Evolutionary conservation across 106 monocot species (phyloP).

Genomic region (Chionographis japonica): DNA sequence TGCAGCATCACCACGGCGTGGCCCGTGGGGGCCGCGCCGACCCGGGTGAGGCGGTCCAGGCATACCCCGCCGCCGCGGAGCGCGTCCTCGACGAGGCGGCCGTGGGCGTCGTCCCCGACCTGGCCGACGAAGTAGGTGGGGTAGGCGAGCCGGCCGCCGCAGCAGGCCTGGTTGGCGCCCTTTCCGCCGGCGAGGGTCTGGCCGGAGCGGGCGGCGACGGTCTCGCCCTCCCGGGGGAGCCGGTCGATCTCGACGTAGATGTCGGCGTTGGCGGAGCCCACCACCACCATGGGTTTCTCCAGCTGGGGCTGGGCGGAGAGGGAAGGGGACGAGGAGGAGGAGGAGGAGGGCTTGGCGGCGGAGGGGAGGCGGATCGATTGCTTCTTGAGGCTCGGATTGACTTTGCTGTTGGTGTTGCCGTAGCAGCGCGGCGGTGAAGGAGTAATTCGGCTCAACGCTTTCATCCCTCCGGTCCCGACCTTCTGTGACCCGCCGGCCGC

Average conservation of each 20-base stretch:
- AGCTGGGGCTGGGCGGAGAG: conserved; percentile 3
- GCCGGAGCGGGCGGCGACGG: conserved; percentile 57
- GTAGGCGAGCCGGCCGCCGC: conserved; percentile 64
- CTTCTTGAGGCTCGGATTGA: background rate
- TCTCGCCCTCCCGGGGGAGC: conserved; percentile 69
- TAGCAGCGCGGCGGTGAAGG: background rate
- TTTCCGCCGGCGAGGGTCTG: conserved; percentile 87
- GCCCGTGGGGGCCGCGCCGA: conserved; percentile 57
- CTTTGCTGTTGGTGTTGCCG: background rate
- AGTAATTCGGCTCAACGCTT: background rate
- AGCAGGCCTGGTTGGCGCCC: conserved; percentile 99
- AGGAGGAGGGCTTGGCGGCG: background rate
- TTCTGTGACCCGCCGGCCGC: no score
- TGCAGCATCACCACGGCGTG: conserved; percentile 93
- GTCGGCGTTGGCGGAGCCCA: conserved; percentile 99
- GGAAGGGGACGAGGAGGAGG: conserved; percentile 7
- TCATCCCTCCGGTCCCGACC: no score
- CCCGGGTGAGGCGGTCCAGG: conserved; percentile 38
- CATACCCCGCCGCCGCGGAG: conserved; percentile 45
- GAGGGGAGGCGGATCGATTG: background rate
- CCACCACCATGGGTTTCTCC: conserved; percentile 60
- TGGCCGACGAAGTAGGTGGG: conserved; percentile 79
- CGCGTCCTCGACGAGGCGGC: conserved; percentile 63
- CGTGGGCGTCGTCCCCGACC: conserved; percentile 77
- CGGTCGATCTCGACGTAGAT: conserved; percentile 90